Percentiles rank a stretch among this genome's conserved stretches.
phyloP scores from a whole-genome alignment of 345 rosid genomes.

The Ceriops decandra region DNA sequence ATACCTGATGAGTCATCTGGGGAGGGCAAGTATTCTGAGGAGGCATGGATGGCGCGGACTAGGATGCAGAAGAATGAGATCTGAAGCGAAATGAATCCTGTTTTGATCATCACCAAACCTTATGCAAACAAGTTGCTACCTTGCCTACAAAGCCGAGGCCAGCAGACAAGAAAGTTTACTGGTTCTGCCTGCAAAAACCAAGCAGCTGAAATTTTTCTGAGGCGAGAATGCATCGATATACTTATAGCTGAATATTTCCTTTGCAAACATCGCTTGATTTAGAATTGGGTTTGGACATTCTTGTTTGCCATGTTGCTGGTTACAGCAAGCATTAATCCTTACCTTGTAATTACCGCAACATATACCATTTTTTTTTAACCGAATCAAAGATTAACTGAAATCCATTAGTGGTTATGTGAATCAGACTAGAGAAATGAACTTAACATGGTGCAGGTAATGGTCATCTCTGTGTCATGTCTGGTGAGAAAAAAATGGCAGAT shows the following conservation, averaged over 20 bases:
- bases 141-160: constrained; percentile 5
- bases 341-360: neutral
- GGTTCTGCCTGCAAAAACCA: neutral
- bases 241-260: constrained; percentile 19
- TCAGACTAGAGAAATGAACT: too few species aligned
- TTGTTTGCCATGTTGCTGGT: constrained; percentile 14
- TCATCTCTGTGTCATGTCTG: too few species aligned
- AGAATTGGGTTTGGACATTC: constrained; percentile 10
- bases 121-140: neutral
- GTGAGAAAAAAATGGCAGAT: too few species aligned
- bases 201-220: constrained; percentile 23
- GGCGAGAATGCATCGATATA: neutral
- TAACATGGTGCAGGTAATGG: too few species aligned
- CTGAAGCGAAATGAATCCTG: constrained; percentile 2
- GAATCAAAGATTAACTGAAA: neutral
- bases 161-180: neutral
- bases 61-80: constrained; percentile 23
- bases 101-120: constrained; percentile 20
- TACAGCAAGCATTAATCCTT: constrained; percentile 12
- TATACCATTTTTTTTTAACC: neutral
- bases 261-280: constrained; percentile 15
- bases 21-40: neutral
- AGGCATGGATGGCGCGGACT: constrained; percentile 5
- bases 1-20: constrained; percentile 29
- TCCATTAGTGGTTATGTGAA: too few species aligned